A percentile compares a stretch with the other conserved stretches of the same genome.
These are phyloP conservation scores for Actinomortierella wolfii DNA, from an alignment of 371 early-diverging fungal species.

Conservation along the genomic window DNA sequence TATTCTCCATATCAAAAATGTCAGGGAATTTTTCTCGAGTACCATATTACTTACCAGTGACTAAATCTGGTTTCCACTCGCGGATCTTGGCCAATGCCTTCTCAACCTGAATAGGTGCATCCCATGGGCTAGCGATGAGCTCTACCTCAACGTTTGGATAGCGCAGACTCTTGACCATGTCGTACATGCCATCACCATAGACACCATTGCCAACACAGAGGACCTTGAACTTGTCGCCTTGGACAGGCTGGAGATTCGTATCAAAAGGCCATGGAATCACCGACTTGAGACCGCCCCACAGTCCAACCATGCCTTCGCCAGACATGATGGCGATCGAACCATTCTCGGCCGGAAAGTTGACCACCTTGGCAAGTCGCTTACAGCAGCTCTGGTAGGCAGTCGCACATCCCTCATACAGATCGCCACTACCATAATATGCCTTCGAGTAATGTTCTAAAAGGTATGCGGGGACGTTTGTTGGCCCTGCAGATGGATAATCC, in stretches of 20 bases:
- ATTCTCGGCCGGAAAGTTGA: conserved; percentile 13
- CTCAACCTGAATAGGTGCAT: conserved; percentile 19
- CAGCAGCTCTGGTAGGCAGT: conserved; percentile 17
- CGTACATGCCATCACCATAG: conserved; percentile 38
- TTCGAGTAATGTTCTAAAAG: conserved; percentile 19
- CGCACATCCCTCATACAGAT: conserved; percentile 21
- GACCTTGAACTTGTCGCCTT: conserved; percentile 12
- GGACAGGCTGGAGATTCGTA: neutral
- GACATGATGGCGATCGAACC: conserved; percentile 32
- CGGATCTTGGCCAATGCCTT: conserved; percentile 13
- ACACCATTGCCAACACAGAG: conserved; percentile 37
- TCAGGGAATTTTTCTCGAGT: no score
- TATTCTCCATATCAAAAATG: neutral
- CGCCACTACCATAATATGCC: conserved; percentile 40
- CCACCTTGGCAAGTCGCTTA: conserved; percentile 7
- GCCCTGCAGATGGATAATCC: conserved; percentile 19
- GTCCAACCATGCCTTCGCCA: conserved; percentile 39
- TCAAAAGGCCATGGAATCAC: conserved; percentile 39
- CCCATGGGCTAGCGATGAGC: conserved; percentile 21
- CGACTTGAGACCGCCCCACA: conserved; percentile 42
- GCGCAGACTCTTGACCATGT: conserved; percentile 35
- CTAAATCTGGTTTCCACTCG: conserved; percentile 38
- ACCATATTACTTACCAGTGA: conserved; percentile 44
- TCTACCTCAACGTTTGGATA: conserved; percentile 37
- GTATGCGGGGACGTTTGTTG: conserved; percentile 26